Conservation (phyloP, 2,329 filamentous ascomycete genomes). For the Talaromyces albobiverticillius region DNA sequence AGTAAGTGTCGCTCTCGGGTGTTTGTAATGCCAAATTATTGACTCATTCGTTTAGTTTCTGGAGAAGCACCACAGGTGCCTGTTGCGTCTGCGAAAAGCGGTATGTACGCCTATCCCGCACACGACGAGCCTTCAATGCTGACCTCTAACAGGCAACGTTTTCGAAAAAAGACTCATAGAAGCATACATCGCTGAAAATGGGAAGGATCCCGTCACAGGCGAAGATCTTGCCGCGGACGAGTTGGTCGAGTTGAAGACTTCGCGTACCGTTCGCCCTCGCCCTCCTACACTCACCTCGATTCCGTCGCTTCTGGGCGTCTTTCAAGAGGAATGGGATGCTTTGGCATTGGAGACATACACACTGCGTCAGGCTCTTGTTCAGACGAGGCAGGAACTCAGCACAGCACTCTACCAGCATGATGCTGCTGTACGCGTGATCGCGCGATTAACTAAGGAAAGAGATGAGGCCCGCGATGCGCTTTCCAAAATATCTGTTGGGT, state of each 20-base stretch:
- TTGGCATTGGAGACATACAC: slow-evolving; percentile 89
- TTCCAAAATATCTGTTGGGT: slow-evolving; percentile 75
- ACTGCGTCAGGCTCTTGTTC: slow-evolving; percentile 80
- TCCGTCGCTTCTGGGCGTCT: slow-evolving; percentile 85
- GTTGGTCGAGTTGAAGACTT: slow-evolving; percentile 80
- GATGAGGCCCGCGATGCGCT: slow-evolving; percentile 90
- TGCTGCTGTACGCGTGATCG: slow-evolving; percentile 93
- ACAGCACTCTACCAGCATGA: slow-evolving; percentile 96
- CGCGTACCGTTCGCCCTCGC: slow-evolving; percentile 79
- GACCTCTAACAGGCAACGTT: slow-evolving; percentile 63
- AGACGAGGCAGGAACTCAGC: slow-evolving; percentile 89
- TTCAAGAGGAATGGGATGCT: slow-evolving; percentile 98
- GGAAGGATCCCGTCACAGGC: slow-evolving; percentile 85
- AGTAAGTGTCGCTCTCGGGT: slow-evolving; percentile 51
- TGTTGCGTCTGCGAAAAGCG: slow-evolving; percentile 91
- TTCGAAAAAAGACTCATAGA: slow-evolving; percentile 96
- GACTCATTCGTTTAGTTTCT: slow-evolving; percentile 62
- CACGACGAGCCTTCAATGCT: slow-evolving; percentile 22
- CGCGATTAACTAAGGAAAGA: slow-evolving; percentile 81
- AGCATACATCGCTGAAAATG: slow-evolving; percentile 89
- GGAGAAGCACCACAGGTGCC: slow-evolving; percentile 94
- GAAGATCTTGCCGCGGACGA: slow-evolving; percentile 82
- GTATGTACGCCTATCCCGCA: slow-evolving; percentile 53
- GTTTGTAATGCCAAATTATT: not conserved
- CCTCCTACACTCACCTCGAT: slow-evolving; percentile 95